Conservation (phyloP, 2,329 filamentous ascomycete species). For the Mariannaea sp. region DNA sequence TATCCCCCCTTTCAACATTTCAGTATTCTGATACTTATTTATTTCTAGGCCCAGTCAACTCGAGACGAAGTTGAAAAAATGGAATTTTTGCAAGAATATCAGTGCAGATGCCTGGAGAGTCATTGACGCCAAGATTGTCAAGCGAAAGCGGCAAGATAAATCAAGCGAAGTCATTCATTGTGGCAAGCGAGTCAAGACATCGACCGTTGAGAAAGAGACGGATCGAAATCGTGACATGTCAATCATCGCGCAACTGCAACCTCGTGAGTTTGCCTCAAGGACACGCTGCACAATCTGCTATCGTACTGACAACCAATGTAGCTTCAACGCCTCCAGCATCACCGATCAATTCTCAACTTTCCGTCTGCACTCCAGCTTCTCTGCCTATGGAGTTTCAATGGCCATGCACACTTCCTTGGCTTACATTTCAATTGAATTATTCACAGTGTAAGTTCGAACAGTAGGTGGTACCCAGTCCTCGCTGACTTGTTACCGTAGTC, state of each 20-base stretch:
- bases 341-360: not conserved
- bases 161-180: constrained; percentile 2
- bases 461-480: too few species aligned
- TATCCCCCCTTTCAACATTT: not conserved
- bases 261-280: not conserved
- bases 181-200: constrained; percentile 6
- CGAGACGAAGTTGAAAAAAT: constrained; percentile 3
- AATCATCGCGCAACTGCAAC: not conserved
- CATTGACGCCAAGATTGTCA: constrained; percentile 2
- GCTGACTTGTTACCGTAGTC: not conserved
- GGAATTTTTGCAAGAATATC: constrained; percentile 1
- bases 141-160: not conserved
- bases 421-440: constrained; percentile 3
- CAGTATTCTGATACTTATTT: not conserved
- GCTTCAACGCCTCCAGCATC: not conserved
- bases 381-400: constrained; percentile 3
- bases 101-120: not conserved
- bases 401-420: constrained; percentile 13
- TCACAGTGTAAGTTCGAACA: not conserved
- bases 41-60: not conserved
- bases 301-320: not conserved
- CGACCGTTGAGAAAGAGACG: constrained; percentile 1
- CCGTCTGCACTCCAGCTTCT: not conserved
- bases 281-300: not conserved
- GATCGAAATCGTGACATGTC: not conserved